Conservation (phyloP, 495 filamentous ascomycete genomes). For the Penicillium chermesinum region DNA sequence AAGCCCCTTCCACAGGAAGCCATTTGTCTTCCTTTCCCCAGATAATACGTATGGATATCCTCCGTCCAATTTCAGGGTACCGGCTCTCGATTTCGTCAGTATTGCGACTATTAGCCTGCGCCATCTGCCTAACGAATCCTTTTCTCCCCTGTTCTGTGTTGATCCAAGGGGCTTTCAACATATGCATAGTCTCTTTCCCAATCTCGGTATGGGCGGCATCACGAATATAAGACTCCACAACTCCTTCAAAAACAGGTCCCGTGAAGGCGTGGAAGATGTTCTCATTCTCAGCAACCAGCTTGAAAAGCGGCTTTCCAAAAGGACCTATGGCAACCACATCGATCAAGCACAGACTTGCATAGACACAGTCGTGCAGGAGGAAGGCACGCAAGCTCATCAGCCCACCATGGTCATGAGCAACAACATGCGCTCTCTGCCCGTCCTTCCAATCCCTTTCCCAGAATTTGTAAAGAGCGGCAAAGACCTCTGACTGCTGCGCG, state of each 20-base stretch:
- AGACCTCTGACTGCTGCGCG: conserved; percentile 22
- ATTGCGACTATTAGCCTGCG: conserved; percentile 24
- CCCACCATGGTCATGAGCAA: conserved; percentile 33
- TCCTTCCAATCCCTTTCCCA: conserved; percentile 17
- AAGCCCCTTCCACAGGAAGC: conserved; percentile 27
- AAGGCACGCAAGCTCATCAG: conserved; percentile 24
- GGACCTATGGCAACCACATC: conserved; percentile 32
- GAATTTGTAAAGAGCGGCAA: conserved; percentile 24
- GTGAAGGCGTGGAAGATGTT: conserved; percentile 23
- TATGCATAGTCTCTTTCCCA: conserved; percentile 17
- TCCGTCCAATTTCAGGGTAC: conserved; percentile 21
- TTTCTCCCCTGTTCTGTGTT: conserved; percentile 14
- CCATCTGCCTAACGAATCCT: conserved; percentile 24
- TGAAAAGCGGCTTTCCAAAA: conserved; percentile 28
- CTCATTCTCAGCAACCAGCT: conserved; percentile 25
- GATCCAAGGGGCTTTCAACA: conserved; percentile 25
- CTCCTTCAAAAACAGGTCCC: conserved; percentile 22
- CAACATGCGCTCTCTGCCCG: conserved; percentile 21
- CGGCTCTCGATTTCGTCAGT: conserved; percentile 23
- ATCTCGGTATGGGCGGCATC: conserved; percentile 19
- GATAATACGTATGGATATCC: conserved; percentile 26
- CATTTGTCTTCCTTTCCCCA: conserved; percentile 34
- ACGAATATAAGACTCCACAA: conserved; percentile 29
- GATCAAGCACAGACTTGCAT: conserved; percentile 28
- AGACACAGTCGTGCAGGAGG: conserved; percentile 22